Evolutionary conservation across 78 protist species (phyloP), one percentile per base, ranked within the genome.

Genomic region (Mastigamoeba balamuthi): DNA sequence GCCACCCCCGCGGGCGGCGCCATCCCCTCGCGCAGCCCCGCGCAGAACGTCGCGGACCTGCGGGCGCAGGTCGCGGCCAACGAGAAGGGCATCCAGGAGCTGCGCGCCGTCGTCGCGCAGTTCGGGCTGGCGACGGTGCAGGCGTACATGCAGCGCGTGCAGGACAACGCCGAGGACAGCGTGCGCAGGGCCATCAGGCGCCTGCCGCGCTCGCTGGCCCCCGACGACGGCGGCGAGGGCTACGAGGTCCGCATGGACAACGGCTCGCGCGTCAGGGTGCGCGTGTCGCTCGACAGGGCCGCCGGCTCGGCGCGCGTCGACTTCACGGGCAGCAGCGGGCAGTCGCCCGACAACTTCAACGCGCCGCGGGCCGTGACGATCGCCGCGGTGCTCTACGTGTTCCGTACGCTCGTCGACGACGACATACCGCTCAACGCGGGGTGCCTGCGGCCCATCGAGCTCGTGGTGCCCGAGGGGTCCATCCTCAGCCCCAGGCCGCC

Each of bases 351-450:
- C 9, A 93, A 93, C 72, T 43, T 44, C 37, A 95, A 95, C 84
- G 66, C 96, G 35, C 98, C 98, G 29, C 36, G 74, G 0, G 90
- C 96, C 4, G 86, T 95, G 3, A 73, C 92, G 2, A 40, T 40
- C 33, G 82, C 96, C 9, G 97, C 97, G 1, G 69, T 90, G 9
- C 77, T 95, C 64, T 95, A 95, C 78, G 73, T 80, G 65, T 53
- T 95, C 8, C 87, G 98, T 37, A 83, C 87, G 40, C 65, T 95
- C 72, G 89, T 94, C n/a, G 71, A 40, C 30, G 33, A 76, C 33
- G 95, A 90, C 37, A 83, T 95, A 0, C 98, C 98, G 7, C 86
- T 95, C 67, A 95, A 95, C 82, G 92, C 93, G 66, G 91, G 72
- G 42, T 88, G 82, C 66, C 25, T 0, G 40, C 30, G 33, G 48